Evolutionary conservation across 2,329 filamentous ascomycete species (phyloP).

Genomic region (Clarireedia monteithiana): DNA sequence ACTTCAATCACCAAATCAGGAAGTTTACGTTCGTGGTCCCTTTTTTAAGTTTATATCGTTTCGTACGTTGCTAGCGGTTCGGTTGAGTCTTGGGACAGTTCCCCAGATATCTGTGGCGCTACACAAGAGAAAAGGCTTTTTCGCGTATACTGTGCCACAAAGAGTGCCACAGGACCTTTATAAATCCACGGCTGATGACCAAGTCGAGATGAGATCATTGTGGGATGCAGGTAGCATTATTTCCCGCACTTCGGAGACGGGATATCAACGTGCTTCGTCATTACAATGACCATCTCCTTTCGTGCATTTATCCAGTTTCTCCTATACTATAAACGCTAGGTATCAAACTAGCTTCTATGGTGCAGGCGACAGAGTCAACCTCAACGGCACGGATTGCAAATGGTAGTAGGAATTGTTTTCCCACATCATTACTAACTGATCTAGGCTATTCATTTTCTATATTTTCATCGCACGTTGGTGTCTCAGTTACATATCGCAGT

Average conservation of each 20-base stretch:
- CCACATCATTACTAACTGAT: not conserved
- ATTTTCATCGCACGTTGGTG: conserved; percentile 60
- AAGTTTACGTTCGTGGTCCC: conserved; percentile 34
- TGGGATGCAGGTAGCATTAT: too few species aligned
- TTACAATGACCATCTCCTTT: not conserved
- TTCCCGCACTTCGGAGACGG: too few species aligned
- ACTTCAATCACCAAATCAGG: conserved; percentile 38
- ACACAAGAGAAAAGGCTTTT: too few species aligned
- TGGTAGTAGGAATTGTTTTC: not conserved
- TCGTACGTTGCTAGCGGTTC: not conserved
- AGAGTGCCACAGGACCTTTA: too few species aligned
- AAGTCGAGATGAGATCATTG: too few species aligned
- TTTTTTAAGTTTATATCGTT: not conserved
- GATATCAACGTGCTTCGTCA: not conserved
- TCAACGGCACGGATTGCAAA: too few species aligned
- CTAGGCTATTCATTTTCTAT: conserved; percentile 59
- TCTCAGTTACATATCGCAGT: conserved; percentile 55
- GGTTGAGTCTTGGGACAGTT: not conserved
- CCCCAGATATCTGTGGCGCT: not conserved
- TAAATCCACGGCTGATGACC: too few species aligned
- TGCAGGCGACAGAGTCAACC: too few species aligned
- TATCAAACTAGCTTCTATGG: too few species aligned
- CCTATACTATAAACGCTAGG: not conserved
- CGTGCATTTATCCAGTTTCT: not conserved
- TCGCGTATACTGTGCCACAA: too few species aligned